A percentile compares a stretch with the other conserved stretches of the same genome.
These are phyloP conservation scores for Cyberlindnera japonica DNA, from an alignment of 805 yeast genomes.

Conservation along the genomic window DNA sequence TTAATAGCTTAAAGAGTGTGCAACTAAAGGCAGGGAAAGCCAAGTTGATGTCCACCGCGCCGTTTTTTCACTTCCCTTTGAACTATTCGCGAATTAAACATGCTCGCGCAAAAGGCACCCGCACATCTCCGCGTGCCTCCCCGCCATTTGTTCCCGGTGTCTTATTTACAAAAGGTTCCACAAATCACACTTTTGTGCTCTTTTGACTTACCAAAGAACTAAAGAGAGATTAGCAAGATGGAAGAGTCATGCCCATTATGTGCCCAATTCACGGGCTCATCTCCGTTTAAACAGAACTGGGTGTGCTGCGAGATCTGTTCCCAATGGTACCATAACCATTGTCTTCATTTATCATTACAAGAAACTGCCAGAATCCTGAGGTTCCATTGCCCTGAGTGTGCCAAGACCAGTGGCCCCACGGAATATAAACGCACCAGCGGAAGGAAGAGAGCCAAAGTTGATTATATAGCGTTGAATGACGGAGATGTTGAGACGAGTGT, in stretches of 20 bases:
- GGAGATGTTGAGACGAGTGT: slow-evolving; percentile 45
- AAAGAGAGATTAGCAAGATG: neutral
- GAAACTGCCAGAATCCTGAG: slow-evolving; percentile 38
- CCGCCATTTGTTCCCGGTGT: too few species aligned
- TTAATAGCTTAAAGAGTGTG: too few species aligned
- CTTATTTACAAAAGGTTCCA: too few species aligned
- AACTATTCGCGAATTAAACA: too few species aligned
- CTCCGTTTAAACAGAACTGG: slow-evolving; percentile 37
- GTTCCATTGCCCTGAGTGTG: slow-evolving; percentile 53
- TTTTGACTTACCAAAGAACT: neutral
- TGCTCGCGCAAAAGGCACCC: too few species aligned
- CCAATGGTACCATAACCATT: slow-evolving; percentile 40
- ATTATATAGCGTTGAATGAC: slow-evolving; percentile 74
- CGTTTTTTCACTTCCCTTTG: too few species aligned
- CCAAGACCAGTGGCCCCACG: slow-evolving; percentile 44
- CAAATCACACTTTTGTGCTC: neutral
- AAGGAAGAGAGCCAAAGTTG: slow-evolving; percentile 54
- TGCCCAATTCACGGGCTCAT: neutral
- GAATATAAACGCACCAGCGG: slow-evolving; percentile 48
- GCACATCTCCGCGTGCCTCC: neutral
- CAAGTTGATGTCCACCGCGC: too few species aligned
- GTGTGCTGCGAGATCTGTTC: slow-evolving; percentile 58
- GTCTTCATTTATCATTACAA: slow-evolving; percentile 37
- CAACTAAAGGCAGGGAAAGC: too few species aligned
- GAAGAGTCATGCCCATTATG: slow-evolving; percentile 19